Base-by-base conservation (phyloP, 345 rosid species). In the Citrus inodora region DNA sequence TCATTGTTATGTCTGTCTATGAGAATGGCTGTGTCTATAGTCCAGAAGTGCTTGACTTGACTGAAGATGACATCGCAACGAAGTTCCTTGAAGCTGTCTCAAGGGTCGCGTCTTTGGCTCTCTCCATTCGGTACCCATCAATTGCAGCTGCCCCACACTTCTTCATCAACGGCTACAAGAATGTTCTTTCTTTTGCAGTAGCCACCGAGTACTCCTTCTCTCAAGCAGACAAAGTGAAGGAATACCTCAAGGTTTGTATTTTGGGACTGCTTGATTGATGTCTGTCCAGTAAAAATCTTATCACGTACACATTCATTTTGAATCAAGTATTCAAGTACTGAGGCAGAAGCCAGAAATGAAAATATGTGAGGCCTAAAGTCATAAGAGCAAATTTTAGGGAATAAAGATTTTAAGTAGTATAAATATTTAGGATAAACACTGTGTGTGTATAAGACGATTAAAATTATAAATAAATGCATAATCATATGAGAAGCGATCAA, bases 141-240 rank as follows among this genome's bases (percentile, higher is more conserved):
- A 64, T 95, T 9, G 96, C 94, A 32, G 98, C 97, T 58, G 94
- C 94, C 1, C 97, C 97, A 1, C 96, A 93, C 81, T 90, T 95
- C 98, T 87, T 95, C 81, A 65, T 91, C 86, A 93, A 93, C 75
- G 96, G 89, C 40, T 92, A 93, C 91, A 93, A 93, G 89, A 95
- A 95, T 46, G 88, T 87, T 64, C 83, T 95, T 24, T 79, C 95
- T 10, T 37, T 95, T 48, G 96, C 98, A 2, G 80, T 95, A 58
- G 90, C 87, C 32, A 91, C 97, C 0, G 94, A 90, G 38, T 95
- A 91, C 65, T 85, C 96, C 2, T 93, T 82, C 84, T 91, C 96
- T 7, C 94, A 84, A 74, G 97, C 98, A 25, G 96, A 93, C 30
- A 83, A 83, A 85, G 96, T 95, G 72, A 95, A 95, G 81, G 98